Evolutionary conservation across 2,329 filamentous ascomycete species (phyloP), one percentile per base, ranked within the genome.

Genomic region (Xylariaceae sp.): DNA sequence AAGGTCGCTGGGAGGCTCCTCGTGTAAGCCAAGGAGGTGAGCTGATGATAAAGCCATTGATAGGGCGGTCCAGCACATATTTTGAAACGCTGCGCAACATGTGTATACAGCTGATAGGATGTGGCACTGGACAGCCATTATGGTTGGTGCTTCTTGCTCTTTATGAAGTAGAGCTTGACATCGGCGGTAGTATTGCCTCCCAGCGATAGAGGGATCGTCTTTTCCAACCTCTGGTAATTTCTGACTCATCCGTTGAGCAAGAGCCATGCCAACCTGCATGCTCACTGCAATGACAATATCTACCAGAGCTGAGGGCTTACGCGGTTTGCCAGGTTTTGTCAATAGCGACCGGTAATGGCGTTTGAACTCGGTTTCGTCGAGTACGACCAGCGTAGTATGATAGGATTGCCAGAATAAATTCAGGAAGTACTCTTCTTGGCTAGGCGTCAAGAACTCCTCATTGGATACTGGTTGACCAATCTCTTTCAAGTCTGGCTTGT

Each of bases 271-370:
- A 32, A 71, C 70, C 55, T 78, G 75, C 64, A 79, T 72, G 48
- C 71, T 74, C 8, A 78, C 45, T 0, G 75, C 75, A 14, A 79
- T 56, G 25, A 77, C 59, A 20, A 78, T 76, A 46, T 79, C 76
- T 1, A 75, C 71, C 1, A 79, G 62, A 2, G 75, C 67, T 3
- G 74, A 79, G 2, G 68, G 63, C 42, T 67, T 67, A 6, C 75
- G 64, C 6, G 42, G 46, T 7, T 47, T 44, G 10, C 54, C 47
- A 20, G 54, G 51, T 27, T 45, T 48, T 7, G 53, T 56, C 67
- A 69, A 73, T 6, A 75, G 58, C 0, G 67, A 70, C 6, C 64
- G 57, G 46, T 74, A 72, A 44, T 74, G 64, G 7, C 61, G 61
- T 39, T 62, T 66, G 46, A 76, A 75, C 25, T 70, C 67, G 3